Conservation (phyloP, 371 early-diverging fungal species). For the Syncephalis plumigaleata region DNA sequence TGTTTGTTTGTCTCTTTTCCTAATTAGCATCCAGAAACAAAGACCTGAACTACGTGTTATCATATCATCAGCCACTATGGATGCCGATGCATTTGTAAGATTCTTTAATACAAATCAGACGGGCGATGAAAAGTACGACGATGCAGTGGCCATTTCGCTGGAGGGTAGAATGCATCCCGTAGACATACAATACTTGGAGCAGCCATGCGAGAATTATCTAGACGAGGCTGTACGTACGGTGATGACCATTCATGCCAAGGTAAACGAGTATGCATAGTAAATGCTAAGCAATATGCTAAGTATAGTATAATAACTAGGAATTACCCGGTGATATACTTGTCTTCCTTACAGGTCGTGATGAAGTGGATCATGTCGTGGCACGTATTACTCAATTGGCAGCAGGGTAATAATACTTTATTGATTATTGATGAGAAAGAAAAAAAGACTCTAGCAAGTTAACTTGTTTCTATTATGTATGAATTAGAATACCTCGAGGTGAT, state of each 20-base stretch:
- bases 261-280: constrained; percentile 1
- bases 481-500: too few relatives aligned
- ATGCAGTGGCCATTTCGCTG: constrained; percentile 38
- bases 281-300: background rate
- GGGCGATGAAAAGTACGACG: constrained; percentile 20
- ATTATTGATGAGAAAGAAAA: too few relatives aligned
- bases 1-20: too few relatives aligned
- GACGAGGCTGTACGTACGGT: constrained; percentile 35
- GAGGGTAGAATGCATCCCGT: constrained; percentile 57
- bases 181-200: constrained; percentile 38
- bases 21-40: constrained; percentile 34
- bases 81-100: constrained; percentile 38
- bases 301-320: constrained; percentile 16
- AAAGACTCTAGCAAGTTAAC: too few relatives aligned
- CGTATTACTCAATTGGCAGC: background rate
- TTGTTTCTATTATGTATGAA: too few relatives aligned
- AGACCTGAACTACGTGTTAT: constrained; percentile 41
- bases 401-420: too few relatives aligned
- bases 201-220: constrained; percentile 39
- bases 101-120: constrained; percentile 33
- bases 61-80: constrained; percentile 67
- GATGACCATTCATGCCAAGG: constrained; percentile 40
- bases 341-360: constrained; percentile 73
- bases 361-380: constrained; percentile 46
- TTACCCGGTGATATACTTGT: constrained; percentile 61